Conservation (phyloP, 177 flowering plant species). For the Telopea speciosissima region DNA sequence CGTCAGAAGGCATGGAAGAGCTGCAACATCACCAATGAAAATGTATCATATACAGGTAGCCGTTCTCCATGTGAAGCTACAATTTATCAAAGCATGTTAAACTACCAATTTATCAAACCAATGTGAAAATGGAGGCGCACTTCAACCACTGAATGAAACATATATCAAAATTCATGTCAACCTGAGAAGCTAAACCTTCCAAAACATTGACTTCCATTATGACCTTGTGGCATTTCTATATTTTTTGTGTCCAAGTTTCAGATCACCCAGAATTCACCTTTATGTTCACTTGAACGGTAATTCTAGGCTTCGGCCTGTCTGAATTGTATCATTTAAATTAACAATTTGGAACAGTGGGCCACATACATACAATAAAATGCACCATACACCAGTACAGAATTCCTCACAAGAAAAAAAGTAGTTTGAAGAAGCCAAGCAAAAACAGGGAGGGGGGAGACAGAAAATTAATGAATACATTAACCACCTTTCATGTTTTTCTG, state of each 20-base stretch:
- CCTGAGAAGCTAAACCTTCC: not conserved
- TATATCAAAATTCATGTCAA: too few relatives aligned
- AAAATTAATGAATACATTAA: not conserved
- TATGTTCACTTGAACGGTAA: not conserved
- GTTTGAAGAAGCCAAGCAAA: not conserved
- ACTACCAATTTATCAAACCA: too few relatives aligned
- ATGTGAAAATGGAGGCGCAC: not conserved
- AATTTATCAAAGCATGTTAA: not conserved
- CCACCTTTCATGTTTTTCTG: conserved; percentile 46
- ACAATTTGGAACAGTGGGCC: not conserved
- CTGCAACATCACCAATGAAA: conserved; percentile 36
- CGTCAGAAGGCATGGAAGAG: conserved; percentile 30
- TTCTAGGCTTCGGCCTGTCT: not conserved
- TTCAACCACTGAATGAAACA: too few relatives aligned
- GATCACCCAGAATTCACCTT: not conserved
- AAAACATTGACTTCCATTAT: not conserved
- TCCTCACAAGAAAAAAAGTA: not conserved
- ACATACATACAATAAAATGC: not conserved
- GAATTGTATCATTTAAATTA: not conserved
- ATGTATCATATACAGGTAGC: not conserved
- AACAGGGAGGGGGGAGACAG: not conserved
- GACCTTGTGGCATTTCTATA: not conserved
- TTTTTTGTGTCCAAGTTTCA: not conserved
- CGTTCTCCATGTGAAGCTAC: not conserved
- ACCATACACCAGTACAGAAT: not conserved